These are phyloP conservation scores for Neonectria coccinea DNA, from an alignment of 2,329 filamentous ascomycete species.

Conservation along the genomic window DNA sequence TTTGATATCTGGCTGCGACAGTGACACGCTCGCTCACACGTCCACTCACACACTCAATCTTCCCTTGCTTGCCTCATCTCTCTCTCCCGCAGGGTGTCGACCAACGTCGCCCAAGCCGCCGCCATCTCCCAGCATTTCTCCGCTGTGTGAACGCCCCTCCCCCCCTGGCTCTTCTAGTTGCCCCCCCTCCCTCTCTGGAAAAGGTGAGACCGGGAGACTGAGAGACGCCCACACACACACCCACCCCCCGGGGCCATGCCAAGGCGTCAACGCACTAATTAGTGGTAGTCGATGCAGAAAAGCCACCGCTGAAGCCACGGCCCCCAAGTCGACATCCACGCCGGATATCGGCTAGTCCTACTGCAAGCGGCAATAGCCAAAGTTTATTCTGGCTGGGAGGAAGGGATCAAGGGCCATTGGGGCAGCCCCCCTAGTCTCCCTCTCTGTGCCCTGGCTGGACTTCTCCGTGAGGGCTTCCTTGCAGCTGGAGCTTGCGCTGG, in stretches of 20 bases:
- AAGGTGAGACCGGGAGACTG: not conserved
- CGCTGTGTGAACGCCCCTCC: not conserved
- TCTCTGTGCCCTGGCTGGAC: conserved; percentile 1
- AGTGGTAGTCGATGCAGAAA: conserved; percentile 6
- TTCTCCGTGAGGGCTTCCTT: not conserved
- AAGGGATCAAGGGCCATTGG: conserved; percentile 11
- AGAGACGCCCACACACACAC: not conserved
- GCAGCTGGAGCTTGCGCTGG: not conserved
- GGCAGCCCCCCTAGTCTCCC: conserved; percentile 2
- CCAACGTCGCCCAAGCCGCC: no score
- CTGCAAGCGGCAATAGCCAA: conserved; percentile 36
- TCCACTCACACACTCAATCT: not conserved
- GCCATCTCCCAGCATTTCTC: not conserved
- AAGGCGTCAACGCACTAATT: conserved; percentile 6
- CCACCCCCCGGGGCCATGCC: not conserved
- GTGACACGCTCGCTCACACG: not conserved
- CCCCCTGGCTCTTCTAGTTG: not conserved
- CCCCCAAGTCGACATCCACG: conserved; percentile 25
- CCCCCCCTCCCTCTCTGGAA: not conserved
- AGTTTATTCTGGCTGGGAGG: conserved; percentile 39
- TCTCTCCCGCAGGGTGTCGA: not conserved
- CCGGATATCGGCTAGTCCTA: conserved; percentile 43
- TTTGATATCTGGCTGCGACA: not conserved
- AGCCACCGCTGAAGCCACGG: conserved; percentile 18
- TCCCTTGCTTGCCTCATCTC: conserved; percentile 1